phyloP scores from a whole-genome alignment of 106 monocot species.

The Allium sativum region DNA sequence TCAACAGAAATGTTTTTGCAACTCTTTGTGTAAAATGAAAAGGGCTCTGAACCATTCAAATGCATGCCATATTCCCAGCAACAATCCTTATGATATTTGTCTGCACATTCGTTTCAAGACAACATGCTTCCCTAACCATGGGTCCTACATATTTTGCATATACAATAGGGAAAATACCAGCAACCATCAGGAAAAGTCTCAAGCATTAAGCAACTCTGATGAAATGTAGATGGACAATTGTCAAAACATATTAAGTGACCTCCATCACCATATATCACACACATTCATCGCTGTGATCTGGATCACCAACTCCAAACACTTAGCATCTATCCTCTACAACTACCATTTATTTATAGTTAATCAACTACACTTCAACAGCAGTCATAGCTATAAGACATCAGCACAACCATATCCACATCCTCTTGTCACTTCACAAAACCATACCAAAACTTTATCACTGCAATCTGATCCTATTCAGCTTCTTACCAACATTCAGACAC shows the following conservation, averaged over 20 bases:
- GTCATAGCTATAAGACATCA: too few species aligned
- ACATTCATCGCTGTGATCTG: conserved; percentile 68
- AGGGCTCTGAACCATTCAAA: conserved; percentile 11
- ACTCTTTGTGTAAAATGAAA: conserved; percentile 32
- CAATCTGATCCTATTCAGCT: too few species aligned
- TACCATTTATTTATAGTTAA: too few species aligned
- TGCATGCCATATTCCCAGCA: conserved; percentile 22
- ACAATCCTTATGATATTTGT: conserved; percentile 54
- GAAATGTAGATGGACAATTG: conserved; percentile 67
- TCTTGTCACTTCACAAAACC: too few species aligned
- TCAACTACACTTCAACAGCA: too few species aligned
- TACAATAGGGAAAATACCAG: conserved; percentile 67
- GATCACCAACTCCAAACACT: conserved; percentile 12
- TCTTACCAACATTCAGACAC: too few species aligned
- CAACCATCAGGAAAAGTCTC: conserved; percentile 50
- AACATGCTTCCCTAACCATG: conserved; percentile 12
- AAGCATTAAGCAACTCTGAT: conserved; percentile 55
- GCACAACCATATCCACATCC: too few species aligned
- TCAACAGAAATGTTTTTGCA: conserved; percentile 43
- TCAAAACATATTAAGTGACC: conserved; percentile 68
- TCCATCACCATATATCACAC: conserved; percentile 73
- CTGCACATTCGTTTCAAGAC: conserved; percentile 45
- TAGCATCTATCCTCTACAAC: too few species aligned
- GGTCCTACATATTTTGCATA: conserved; percentile 44
- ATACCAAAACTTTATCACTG: too few species aligned